Percentiles rank a stretch among this genome's conserved stretches.
Evolutionary conservation across 2,329 filamentous ascomycete species (phyloP).

Genomic region (Claviceps sp.): DNA sequence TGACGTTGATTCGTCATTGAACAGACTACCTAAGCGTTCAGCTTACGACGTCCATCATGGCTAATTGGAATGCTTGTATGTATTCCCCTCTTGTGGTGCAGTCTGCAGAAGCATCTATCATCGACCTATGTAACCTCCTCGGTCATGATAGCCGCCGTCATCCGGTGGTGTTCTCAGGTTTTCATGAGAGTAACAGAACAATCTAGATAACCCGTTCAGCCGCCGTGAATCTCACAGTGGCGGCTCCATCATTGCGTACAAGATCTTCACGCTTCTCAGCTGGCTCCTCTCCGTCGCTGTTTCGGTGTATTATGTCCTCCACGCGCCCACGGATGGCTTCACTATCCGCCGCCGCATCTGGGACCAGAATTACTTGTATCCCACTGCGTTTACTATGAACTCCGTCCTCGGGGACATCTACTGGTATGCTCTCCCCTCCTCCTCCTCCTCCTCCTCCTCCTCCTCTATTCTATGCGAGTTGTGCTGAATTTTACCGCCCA

Average conservation of each 20-base stretch:
- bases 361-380: constrained; percentile 53
- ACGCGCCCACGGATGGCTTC: constrained; percentile 48
- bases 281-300: constrained; percentile 63
- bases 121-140: too few species aligned
- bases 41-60: not conserved
- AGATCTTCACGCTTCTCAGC: constrained; percentile 56
- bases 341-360: constrained; percentile 53
- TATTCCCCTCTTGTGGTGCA: not conserved
- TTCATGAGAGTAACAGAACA: too few species aligned
- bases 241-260: constrained; percentile 56
- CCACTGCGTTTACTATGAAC: constrained; percentile 66
- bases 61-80: not conserved
- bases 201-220: constrained; percentile 60
- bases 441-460: too few species aligned
- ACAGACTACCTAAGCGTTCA: not conserved
- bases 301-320: constrained; percentile 60
- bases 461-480: too few species aligned
- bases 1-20: not conserved
- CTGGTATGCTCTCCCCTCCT: constrained; percentile 40
- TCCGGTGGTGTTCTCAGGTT: too few species aligned
- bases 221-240: constrained; percentile 52
- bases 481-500: too few species aligned
- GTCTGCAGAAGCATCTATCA: too few species aligned
- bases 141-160: too few species aligned
- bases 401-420: constrained; percentile 53